Base-by-base conservation (phyloP, 768 basidiomycete genomes). In the Rhodotorula toruloides region DNA sequence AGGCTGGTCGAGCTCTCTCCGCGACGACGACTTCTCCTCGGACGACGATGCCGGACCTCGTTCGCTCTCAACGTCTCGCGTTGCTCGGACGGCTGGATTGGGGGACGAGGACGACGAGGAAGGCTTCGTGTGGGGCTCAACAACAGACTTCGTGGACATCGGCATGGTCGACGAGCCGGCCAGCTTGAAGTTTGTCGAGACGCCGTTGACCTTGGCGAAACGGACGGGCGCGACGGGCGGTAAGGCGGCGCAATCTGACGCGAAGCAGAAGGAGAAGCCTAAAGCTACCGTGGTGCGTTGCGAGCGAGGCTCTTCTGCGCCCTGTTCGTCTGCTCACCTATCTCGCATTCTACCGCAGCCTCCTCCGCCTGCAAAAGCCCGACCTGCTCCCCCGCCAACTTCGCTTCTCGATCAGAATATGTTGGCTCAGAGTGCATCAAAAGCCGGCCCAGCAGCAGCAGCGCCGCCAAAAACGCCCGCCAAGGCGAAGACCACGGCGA, bases 151-250 rank as follows among this genome's bases (percentile, higher is more conserved):
- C 6, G 55, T 57, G 29, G 55, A 57, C 32, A 57, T 57, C 25
- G 55, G 42, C 10, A 21, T 34, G 22, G 55, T 57, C 25, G 19
- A 8, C 32, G 55, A 57, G 42, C 55, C 55, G 10, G 22, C 11
- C 7, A 16, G 7, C 2, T 43, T 57, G 21, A 57, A 57, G 43
- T 57, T 57, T 9, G 43, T 46, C 42, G 55, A 57, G 43, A 57
- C 55, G 43, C 55, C 55, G 31, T 57, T 57, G 32, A 57, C 55
- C 22, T 32, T 57, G 32, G 55, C 55, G 0, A 57, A 29, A 16
- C 17, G 43, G 10, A 42, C 21, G 0, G 55, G 37, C 14, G 53
- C 36, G 8, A 54, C 5, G 37, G 22, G 12, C 22, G 12, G 25
- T 21, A 16, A 0, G 4, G 10, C 0, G 10, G n/a, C n/a, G 37